Evolutionary conservation across 1,284 basidiomycete species (phyloP).

Genomic region (Ganoderma leucocontextum): DNA sequence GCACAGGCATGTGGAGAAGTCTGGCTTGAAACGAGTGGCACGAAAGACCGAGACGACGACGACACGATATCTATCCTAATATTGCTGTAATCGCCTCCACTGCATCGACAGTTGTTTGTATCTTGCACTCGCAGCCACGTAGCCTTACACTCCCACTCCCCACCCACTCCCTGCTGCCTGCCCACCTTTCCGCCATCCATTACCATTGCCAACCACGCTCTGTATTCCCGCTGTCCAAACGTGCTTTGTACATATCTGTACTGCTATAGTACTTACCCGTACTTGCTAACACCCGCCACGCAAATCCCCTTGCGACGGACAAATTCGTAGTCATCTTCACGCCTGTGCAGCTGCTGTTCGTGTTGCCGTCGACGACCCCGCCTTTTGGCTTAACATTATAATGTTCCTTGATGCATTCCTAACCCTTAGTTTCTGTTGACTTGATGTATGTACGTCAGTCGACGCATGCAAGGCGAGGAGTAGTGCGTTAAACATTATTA

Average conservation of each 20-base stretch:
- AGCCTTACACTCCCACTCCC: conserved; percentile 11
- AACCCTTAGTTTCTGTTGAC: not conserved
- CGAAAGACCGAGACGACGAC: conserved; percentile 23
- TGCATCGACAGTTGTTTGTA: conserved; percentile 28
- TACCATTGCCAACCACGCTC: conserved; percentile 23
- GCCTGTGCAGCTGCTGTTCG: not conserved
- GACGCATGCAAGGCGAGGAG: conserved; percentile 8
- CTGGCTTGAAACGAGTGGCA: conserved; percentile 50
- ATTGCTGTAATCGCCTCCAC: conserved; percentile 34
- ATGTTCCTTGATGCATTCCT: not conserved
- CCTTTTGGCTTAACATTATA: not conserved
- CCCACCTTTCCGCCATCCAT: not conserved
- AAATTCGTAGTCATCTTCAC: not conserved
- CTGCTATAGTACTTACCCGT: conserved; percentile 14
- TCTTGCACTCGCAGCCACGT: conserved; percentile 31
- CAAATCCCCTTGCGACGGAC: not conserved
- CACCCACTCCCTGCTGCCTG: not conserved
- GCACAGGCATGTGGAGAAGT: conserved; percentile 76
- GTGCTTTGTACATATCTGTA: conserved; percentile 39
- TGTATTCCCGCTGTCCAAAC: conserved; percentile 36
- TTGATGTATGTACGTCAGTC: not conserved
- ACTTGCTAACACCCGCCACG: not conserved
- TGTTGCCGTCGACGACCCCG: not conserved
- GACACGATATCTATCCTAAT: conserved; percentile 34
- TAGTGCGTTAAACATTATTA: conserved; percentile 21